Conservation (phyloP, 257 asterid genomes). For the Przewalskia tangutica region DNA sequence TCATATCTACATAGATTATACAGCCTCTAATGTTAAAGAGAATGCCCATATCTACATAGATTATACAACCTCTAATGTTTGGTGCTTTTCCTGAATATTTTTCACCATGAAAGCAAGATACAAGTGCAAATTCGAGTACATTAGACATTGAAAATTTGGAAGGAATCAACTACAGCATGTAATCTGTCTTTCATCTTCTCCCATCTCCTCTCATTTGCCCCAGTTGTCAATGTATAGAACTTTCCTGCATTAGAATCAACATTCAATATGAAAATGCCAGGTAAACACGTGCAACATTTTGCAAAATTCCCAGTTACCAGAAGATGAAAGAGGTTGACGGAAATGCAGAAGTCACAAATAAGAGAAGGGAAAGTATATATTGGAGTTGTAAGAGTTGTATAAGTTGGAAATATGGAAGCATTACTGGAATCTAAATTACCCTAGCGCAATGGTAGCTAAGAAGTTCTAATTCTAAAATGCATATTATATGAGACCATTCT, state of each 20-base stretch:
- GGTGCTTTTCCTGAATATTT: not conserved
- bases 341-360: not conserved
- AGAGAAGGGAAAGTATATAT: not conserved
- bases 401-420: not conserved
- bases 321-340: not conserved
- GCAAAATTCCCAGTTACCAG: not conserved
- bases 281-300: not conserved
- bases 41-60: slow-evolving; percentile 16
- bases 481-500: not conserved
- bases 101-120: not conserved
- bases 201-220: slow-evolving; percentile 93
- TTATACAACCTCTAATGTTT: slow-evolving; percentile 10
- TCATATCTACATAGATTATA: too few relatives aligned
- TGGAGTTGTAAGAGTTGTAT: not conserved
- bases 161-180: slow-evolving; percentile 70
- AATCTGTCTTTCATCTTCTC: slow-evolving; percentile 80
- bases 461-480: not conserved
- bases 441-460: not conserved
- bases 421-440: not conserved
- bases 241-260: slow-evolving; percentile 47
- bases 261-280: not conserved
- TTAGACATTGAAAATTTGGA: slow-evolving; percentile 58
- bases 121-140: not conserved
- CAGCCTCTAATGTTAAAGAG: not conserved
- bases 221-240: slow-evolving; percentile 80